Evolutionary conservation across 106 monocot genomes (phyloP), one percentile per base, ranked within the genome.

Genomic region (Amphibolis antarctica): DNA sequence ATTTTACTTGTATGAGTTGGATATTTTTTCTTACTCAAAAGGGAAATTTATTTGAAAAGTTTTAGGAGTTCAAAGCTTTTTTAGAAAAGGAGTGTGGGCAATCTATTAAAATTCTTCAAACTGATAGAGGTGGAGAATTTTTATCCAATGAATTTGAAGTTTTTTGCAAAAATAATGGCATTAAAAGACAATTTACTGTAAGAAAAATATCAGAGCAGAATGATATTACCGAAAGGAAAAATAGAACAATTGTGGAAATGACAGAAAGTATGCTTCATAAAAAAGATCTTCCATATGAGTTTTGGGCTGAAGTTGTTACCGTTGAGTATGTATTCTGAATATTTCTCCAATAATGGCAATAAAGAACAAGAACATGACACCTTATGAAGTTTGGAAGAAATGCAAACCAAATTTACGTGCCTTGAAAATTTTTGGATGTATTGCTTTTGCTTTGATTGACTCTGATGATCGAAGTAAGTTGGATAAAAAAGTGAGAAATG

Each of bases 181-280:
- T 50, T 20, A 50, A 50, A 0, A 50, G 50, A 0, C n/a, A 50
- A 5, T 19, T 50, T 5, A 50, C n/a, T 6, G 20, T 0, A 7
- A 0, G 7, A 0, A 18, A 18, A 4, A 50, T 9, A 50, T 20
- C 50, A 5, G n/a, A 50, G 1, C n/a, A 50, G 20, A 50, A 19
- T 18, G 50, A 9, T 0, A 3, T 50, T 0, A 9, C 3, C 5
- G n/a, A 50, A 0, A 0, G 4, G n/a, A n/a, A n/a, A n/a, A n/a
- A n/a, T 1, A 5, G 5, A 6, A 50, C 50, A 6, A 20, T 50
- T 5, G 20, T 50, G 50, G 20, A 50, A 6, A 50, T 50, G n/a
- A 20, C 20, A 0, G 0, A 1, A 5, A 50, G 0, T 1, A 4
- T 50, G 1, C 7, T 50, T 0, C 0, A 18, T 50, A 20, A 50